phyloP scores from a whole-genome alignment of 768 basidiomycete genomes.

The Russula sp. region DNA sequence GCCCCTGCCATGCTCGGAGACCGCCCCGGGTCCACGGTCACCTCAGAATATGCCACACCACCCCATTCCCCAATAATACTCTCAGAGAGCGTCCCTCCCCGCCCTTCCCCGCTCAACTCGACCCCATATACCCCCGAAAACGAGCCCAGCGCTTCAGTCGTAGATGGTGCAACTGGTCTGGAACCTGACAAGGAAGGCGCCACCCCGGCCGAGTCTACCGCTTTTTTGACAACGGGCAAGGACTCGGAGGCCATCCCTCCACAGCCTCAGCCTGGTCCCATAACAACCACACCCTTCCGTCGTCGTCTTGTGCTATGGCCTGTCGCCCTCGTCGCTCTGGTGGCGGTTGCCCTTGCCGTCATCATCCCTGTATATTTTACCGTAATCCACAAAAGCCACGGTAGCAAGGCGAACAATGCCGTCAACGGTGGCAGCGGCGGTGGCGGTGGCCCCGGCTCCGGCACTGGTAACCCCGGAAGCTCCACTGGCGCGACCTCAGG shows the following conservation, averaged over 20 bases:
- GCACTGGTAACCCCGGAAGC: background rate
- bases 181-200: constrained; percentile 1
- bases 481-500: constrained; percentile 12
- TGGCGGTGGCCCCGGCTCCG: background rate
- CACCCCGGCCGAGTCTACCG: constrained; percentile 4
- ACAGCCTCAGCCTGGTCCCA: background rate
- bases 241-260: background rate
- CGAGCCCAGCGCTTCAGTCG: constrained; percentile 6
- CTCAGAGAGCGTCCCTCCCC: background rate
- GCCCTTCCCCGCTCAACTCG: background rate
- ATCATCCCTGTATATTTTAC: constrained; percentile 12
- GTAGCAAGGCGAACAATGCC: background rate
- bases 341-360: constrained; percentile 4
- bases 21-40: constrained; percentile 16
- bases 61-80: constrained; percentile 4
- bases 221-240: background rate
- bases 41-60: constrained; percentile 12
- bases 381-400: constrained; percentile 4
- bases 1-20: constrained; percentile 15
- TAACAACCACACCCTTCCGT: background rate
- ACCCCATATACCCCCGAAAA: background rate
- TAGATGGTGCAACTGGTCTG: background rate
- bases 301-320: constrained; percentile 8
- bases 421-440: background rate
- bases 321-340: constrained; percentile 7